Evolutionary conservation across 2,329 filamentous ascomycete genomes (phyloP), one percentile per base, ranked within the genome.

Genomic region (Cladosporium sp.): DNA sequence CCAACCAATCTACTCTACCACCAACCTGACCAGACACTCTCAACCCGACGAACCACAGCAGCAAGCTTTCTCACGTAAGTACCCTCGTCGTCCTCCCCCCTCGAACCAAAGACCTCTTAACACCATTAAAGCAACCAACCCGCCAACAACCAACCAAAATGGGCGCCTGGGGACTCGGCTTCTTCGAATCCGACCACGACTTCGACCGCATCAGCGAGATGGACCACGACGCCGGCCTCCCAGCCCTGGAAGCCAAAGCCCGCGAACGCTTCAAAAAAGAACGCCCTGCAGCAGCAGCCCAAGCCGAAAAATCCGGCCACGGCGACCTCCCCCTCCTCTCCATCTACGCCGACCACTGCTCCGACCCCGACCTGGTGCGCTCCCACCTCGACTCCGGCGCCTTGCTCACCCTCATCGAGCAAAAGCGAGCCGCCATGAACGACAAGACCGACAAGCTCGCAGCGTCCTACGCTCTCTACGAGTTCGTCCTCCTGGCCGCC

Each of bases 101-200:
- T n/a, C n/a, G n/a, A n/a, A n/a, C n/a, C n/a, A n/a, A n/a, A n/a
- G n/a, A n/a, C n/a, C n/a, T n/a, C n/a, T n/a, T 27, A 27, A 5
- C 22, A 27, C 22, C 9, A 5, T 9, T 4, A 27, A 27, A 27
- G 22, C 22, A 5, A 27, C 4, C 22, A 27, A 27, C 22, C 22
- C 22, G 9, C 22, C 4, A 9, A 27, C 22, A 29, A 29, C 3
- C n/a, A 9, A 16, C 11, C 45, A 46, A 29, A 11, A 57, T 57
- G 55, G 55, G 55, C 9, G 30, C 29, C 16, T 54, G 51, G 51
- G 53, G 55, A 16, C 42, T 48, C 8, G 45, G 48, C 16, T 41
- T 57, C 15, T 55, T 59, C 49, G 25, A 55, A 16, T 56, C 51
- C 12, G 55, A 59, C 46, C 33, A 52, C 36, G 57, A 59, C 43